phyloP scores from a whole-genome alignment of 495 filamentous ascomycete species.

The Sabuloglossum arenarium region DNA sequence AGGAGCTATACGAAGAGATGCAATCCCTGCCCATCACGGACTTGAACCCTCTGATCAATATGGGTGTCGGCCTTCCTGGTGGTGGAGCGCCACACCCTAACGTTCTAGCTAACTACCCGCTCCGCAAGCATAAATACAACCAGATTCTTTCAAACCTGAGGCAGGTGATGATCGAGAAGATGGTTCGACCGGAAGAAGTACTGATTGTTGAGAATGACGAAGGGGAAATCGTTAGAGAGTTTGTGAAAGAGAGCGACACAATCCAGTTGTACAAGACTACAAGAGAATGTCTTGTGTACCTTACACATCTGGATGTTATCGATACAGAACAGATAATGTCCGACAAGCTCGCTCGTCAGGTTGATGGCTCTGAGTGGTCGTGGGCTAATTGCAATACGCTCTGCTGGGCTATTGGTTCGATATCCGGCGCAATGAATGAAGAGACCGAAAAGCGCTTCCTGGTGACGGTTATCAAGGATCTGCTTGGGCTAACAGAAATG shows the following conservation, averaged over 20 bases:
- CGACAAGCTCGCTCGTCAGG: constrained; percentile 85
- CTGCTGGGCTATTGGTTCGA: constrained; percentile 98
- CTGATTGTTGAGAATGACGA: constrained; percentile 98
- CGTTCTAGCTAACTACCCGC: constrained; percentile 63
- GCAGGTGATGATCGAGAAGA: constrained; percentile 98
- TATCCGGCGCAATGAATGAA: constrained; percentile 97
- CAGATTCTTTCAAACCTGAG: constrained; percentile 85
- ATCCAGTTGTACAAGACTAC: constrained; percentile 99
- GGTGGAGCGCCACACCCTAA: constrained; percentile 70
- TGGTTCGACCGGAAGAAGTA: constrained; percentile 97
- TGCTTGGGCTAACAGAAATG: constrained; percentile 96
- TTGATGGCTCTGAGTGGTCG: constrained; percentile 91
- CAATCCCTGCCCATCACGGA: constrained; percentile 82
- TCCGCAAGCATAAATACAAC: constrained; percentile 93
- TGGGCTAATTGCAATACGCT: constrained; percentile 99
- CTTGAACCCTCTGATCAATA: constrained; percentile 63
- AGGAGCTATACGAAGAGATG: constrained; percentile 98
- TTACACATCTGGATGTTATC: constrained; percentile 92
- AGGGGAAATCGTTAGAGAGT: constrained; percentile 95
- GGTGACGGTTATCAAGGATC: constrained; percentile 95
- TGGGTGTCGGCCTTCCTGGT: constrained; percentile 50
- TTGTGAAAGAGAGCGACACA: constrained; percentile 97
- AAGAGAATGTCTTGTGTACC: constrained; percentile 87
- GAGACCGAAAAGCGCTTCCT: constrained; percentile 97
- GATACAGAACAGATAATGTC: constrained; percentile 99